Conservation (phyloP, 192 early-diverging fungal genomes). For the Radiomyces spectabilis region DNA sequence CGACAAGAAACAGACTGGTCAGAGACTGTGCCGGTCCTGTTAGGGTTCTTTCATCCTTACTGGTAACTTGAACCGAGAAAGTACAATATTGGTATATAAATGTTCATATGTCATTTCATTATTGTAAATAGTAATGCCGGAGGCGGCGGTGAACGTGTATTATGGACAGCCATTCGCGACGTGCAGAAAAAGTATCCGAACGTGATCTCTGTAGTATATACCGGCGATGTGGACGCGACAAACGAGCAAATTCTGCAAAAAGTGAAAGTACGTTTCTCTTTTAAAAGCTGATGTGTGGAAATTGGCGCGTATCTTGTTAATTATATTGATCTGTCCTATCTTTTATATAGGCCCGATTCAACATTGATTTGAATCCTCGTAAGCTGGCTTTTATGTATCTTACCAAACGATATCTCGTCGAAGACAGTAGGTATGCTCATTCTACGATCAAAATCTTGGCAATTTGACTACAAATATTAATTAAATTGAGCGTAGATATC, state of each 20-base stretch:
- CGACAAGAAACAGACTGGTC: slow-evolving; percentile 12
- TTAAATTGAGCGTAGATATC: slow-evolving; percentile 54
- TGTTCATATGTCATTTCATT: not conserved
- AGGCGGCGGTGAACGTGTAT: slow-evolving; percentile 94
- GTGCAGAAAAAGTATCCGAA: slow-evolving; percentile 67
- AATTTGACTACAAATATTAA: no score
- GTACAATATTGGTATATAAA: not conserved
- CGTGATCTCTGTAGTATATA: slow-evolving; percentile 72
- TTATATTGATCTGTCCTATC: not conserved
- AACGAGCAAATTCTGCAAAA: slow-evolving; percentile 52
- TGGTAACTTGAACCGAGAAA: slow-evolving; percentile 44
- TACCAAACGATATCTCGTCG: slow-evolving; percentile 54
- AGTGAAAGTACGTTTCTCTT: slow-evolving; percentile 40
- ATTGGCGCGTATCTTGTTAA: not conserved
- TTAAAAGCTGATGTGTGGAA: not conserved
- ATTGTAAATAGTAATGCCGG: slow-evolving; percentile 58
- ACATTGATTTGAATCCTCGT: slow-evolving; percentile 49
- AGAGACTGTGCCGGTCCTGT: slow-evolving; percentile 28
- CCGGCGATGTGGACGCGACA: slow-evolving; percentile 51
- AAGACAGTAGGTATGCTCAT: slow-evolving; percentile 48
- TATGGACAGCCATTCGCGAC: slow-evolving; percentile 84
- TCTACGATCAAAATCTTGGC: not conserved
- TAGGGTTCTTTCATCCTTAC: slow-evolving; percentile 92
- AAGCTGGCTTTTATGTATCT: slow-evolving; percentile 61
- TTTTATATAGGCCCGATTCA: slow-evolving; percentile 40